Base-by-base conservation (phyloP, 305 asterid genomes). In the Fraxinus angustifolia region DNA sequence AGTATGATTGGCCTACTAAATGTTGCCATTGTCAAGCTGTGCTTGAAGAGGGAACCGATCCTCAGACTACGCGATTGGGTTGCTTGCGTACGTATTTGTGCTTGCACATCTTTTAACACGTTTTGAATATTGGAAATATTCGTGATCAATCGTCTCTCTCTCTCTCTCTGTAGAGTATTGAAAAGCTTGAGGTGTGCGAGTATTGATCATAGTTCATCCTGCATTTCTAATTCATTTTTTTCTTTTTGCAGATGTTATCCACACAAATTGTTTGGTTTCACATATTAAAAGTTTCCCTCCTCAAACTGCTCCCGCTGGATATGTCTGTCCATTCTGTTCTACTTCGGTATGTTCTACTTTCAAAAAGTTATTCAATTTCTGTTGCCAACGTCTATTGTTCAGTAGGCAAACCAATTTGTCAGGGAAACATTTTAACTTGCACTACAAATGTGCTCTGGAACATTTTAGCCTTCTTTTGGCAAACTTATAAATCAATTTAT, bases 1-100 rank as follows among this genome's bases (percentile, higher is more conserved):
- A 92, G 83, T 93, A 92, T 88, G 98, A 92, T 60, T 95, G 99
- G 99, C 99, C 99, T 84, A 93, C 97, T 75, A 92, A 91, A 78
- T 95, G 99, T 88, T 92, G 98, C 87, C 82, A 79, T 73, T 95
- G 99, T 85, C 91, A 91, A 81, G 88, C 87, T 62, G 96, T 81
- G 82, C 92, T 95, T 82, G 93, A 86, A 81, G 98, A 90, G 78
- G 94, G 91, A 84, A 56, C 88, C 6, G 91, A 88, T 75, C 82
- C 87, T 80, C 93, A 88, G 82, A 91, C 91, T 35, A 91, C 97
- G 71, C 95, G 99, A 77, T 85, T 95, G 95, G 99, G 99, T 65
- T 95, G 99, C 87, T 86, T 93, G 91, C 98, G 99, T 95, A 93
- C 75, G 97, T 88, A 11, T 56, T 76, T 78, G 45, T 83, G 83